phyloP scores from a whole-genome alignment of 1,284 basidiomycete species.

The Veloboletus limbatus region DNA sequence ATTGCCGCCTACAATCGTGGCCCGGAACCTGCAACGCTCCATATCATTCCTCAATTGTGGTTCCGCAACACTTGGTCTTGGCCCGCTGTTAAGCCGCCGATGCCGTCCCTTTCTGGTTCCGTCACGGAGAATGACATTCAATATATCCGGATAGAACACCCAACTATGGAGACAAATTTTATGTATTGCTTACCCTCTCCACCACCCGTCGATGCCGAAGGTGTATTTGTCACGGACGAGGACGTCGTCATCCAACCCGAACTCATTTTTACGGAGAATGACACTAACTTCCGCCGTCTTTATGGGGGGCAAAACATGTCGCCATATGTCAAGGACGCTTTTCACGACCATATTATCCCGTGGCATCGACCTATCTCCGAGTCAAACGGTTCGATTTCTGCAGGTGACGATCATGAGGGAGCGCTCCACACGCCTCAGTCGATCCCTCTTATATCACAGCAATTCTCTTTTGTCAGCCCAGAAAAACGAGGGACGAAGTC shows the following conservation, averaged over 20 bases:
- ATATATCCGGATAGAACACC: slow-evolving; percentile 73
- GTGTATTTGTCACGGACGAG: slow-evolving; percentile 60
- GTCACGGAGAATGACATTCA: slow-evolving; percentile 51
- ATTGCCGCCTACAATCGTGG: slow-evolving; percentile 97
- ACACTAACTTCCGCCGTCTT: slow-evolving; percentile 91
- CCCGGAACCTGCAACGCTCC: slow-evolving; percentile 92
- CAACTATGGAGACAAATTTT: slow-evolving; percentile 70
- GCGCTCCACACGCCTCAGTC: slow-evolving; percentile 30
- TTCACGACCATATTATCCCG: slow-evolving; percentile 95
- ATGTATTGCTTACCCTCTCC: slow-evolving; percentile 92
- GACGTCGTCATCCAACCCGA: slow-evolving; percentile 75
- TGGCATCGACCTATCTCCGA: slow-evolving; percentile 64
- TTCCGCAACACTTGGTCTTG: slow-evolving; percentile 99
- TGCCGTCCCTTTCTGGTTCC: slow-evolving; percentile 67
- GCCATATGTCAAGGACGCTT: slow-evolving; percentile 93
- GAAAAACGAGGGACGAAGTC: slow-evolving; percentile 88
- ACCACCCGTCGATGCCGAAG: slow-evolving; percentile 76
- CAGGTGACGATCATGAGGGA: slow-evolving; percentile 35
- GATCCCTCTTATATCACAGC: slow-evolving; percentile 51
- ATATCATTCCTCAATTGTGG: slow-evolving; percentile 94
- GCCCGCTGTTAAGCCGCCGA: slow-evolving; percentile 77
- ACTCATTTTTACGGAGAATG: slow-evolving; percentile 92
- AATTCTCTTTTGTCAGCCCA: slow-evolving; percentile 76
- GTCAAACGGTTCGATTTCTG: slow-evolving; percentile 23
- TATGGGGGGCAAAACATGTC: slow-evolving; percentile 86